Percentiles rank a stretch among this genome's conserved stretches.
Conservation (phyloP, 2,329 filamentous ascomycete species). For the Phialophora tarda region DNA sequence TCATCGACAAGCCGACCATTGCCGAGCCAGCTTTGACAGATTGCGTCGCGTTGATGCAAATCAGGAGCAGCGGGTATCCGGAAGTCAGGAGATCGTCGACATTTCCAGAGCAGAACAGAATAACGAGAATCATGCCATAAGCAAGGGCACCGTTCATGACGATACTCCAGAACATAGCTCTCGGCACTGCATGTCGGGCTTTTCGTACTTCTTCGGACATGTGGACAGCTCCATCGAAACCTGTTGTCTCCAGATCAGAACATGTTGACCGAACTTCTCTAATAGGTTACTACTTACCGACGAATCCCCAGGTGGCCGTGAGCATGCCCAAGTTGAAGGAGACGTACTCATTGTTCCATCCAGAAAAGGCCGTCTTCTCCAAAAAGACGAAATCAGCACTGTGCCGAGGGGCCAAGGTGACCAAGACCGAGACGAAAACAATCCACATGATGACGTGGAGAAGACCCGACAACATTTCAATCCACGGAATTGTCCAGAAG, state of each 20-base stretch:
- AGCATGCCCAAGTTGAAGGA: constrained; percentile 49
- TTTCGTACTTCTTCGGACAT: constrained; percentile 49
- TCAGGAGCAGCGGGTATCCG: constrained; percentile 28
- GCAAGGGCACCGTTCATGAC: constrained; percentile 45
- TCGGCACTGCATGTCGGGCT: constrained; percentile 45
- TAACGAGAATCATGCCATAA: constrained; percentile 46
- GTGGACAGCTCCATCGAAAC: constrained; percentile 39
- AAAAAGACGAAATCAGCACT: constrained; percentile 46
- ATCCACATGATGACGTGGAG: constrained; percentile 46
- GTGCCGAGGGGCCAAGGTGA: constrained; percentile 43
- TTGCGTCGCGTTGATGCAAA: constrained; percentile 32
- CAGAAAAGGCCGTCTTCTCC: constrained; percentile 39
- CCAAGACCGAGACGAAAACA: constrained; percentile 47
- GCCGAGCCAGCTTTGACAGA: constrained; percentile 29
- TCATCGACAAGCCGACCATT: constrained; percentile 29
- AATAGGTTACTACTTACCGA: constrained; percentile 41
- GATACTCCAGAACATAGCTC: constrained; percentile 47
- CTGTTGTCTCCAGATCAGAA: constrained; percentile 26
- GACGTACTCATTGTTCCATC: constrained; percentile 45
- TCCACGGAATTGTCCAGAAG: constrained; percentile 48
- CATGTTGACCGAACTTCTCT: not conserved
- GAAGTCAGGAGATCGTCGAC: constrained; percentile 18
- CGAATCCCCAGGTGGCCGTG: constrained; percentile 44
- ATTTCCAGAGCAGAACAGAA: constrained; percentile 45
- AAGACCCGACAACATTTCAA: constrained; percentile 48